phyloP scores from a whole-genome alignment of 768 basidiomycete species.

The Leccinum longicurvipes region DNA sequence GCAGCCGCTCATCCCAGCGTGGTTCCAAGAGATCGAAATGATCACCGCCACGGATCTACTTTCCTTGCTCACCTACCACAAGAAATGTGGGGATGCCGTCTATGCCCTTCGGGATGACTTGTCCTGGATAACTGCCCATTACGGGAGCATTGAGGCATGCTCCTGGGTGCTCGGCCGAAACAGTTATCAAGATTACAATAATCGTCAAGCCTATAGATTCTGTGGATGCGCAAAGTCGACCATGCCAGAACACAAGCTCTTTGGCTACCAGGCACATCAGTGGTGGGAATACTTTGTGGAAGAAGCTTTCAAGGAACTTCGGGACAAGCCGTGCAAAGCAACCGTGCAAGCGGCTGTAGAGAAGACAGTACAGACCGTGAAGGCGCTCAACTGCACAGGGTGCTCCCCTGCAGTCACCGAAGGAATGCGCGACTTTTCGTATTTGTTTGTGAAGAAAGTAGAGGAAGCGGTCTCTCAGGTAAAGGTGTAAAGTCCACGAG shows the following conservation, averaged over 20 bases:
- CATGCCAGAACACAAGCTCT: background rate
- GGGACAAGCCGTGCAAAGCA: slow-evolving; percentile 19
- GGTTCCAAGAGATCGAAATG: slow-evolving; percentile 27
- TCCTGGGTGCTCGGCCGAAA: slow-evolving; percentile 1
- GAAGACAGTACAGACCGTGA: background rate
- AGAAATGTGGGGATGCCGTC: slow-evolving; percentile 12
- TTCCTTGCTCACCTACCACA: slow-evolving; percentile 22
- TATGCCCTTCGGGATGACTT: slow-evolving; percentile 1
- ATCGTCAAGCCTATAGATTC: too few relatives aligned
- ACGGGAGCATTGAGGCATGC: slow-evolving; percentile 4
- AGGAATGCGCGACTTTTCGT: slow-evolving; percentile 15
- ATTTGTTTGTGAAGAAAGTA: slow-evolving; percentile 7
- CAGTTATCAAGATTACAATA: too few relatives aligned
- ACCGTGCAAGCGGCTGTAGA: background rate
- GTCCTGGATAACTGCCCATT: slow-evolving; percentile 16
- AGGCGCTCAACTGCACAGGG: background rate
- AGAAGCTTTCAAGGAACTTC: slow-evolving; percentile 1
- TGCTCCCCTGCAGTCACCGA: slow-evolving; percentile 3
- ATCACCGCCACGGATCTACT: slow-evolving; percentile 29
- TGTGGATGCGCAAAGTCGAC: background rate
- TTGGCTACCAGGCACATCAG: background rate
- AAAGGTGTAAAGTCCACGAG: background rate
- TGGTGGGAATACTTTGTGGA: slow-evolving; percentile 23
- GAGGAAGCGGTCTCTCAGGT: slow-evolving; percentile 10
- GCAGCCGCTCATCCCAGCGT: slow-evolving; percentile 20